Base-by-base conservation (phyloP, 1,139 yeast species). In the Arxiozyma bovina region DNA sequence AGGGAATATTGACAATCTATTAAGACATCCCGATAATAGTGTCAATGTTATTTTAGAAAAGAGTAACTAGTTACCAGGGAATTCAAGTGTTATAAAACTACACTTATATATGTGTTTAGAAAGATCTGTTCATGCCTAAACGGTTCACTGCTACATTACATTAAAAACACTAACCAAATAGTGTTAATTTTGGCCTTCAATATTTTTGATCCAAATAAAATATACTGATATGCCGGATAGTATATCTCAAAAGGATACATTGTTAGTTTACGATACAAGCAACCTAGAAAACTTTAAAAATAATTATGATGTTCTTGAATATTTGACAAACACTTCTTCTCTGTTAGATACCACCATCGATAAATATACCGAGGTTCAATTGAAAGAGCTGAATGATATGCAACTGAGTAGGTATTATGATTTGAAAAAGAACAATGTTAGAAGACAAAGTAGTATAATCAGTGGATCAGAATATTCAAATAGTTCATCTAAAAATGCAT, bases 391-490 rank as follows among this genome's bases (percentile, higher is more conserved):
- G 42, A 63, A 61, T 51, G 63, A 61, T 50, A 38, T 30, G 15
- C 54, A 60, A 50, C 50, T 64, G 53, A 54, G 57, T 18, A 56
- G 55, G 21, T 64, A 64, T 52, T 64, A 62, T 30, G 60, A 59
- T 44, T 43, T 46, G 7, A 57, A 55, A 34, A 60, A 57, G 46
- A 54, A 48, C 38, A 50, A 51, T 8, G 53, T 50, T 11, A 46
- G 55, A 43, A 56, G 64, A 48, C 61, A 61, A 41, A 60, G 61
- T 18, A 61, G 65, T 50, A 53, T 61, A 3, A 51, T 58, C 1
- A 61, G 63, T 49, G 45, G 55, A 15, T 60, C 63, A 3, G 65
- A 63, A 53, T 52, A 4, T 38, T 55, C 21, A 58, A 53, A 25
- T 21, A 6, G 30, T 30, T 49, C 51, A 17, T 34, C 51, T 9